phyloP scores from a whole-genome alignment of 768 basidiomycete genomes.

The Thelephora aurantiotincta region DNA sequence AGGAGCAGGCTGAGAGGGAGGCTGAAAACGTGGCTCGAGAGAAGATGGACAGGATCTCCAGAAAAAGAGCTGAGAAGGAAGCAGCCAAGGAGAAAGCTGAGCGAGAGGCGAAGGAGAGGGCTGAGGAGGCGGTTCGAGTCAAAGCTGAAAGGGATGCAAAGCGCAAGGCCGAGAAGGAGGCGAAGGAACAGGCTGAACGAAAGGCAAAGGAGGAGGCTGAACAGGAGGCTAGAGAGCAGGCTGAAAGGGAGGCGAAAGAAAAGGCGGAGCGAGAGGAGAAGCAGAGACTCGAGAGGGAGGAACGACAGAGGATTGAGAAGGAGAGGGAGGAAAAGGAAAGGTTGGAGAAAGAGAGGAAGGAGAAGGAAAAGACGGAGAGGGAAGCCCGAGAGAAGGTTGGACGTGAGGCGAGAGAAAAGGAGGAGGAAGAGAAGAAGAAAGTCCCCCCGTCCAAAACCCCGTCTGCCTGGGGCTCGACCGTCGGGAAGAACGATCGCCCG shows the following conservation, averaged over 20 bases:
- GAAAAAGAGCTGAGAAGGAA: neutral
- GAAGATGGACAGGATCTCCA: neutral
- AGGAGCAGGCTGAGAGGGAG: slow-evolving; percentile 4
- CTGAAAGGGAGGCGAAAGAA: slow-evolving; percentile 9
- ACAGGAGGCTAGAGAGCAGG: slow-evolving; percentile 8
- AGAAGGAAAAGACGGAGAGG: slow-evolving; percentile 6
- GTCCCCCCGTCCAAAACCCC: neutral
- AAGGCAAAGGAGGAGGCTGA: slow-evolving; percentile 8
- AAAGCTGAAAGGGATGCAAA: slow-evolving; percentile 3
- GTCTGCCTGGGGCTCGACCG: too few species aligned
- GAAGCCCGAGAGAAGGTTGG: neutral
- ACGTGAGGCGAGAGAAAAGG: slow-evolving; percentile 5
- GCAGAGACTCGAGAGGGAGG: slow-evolving; percentile 2
- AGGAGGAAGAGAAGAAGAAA: slow-evolving; percentile 5
- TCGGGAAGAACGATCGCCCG: too few species aligned
- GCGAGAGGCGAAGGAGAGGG: slow-evolving; percentile 8
- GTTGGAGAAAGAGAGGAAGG: slow-evolving; percentile 11
- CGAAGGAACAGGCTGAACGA: slow-evolving; percentile 2
- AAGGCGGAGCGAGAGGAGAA: slow-evolving; percentile 7
- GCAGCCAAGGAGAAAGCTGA: slow-evolving; percentile 9
- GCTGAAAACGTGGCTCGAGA: neutral
- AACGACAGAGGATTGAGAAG: slow-evolving; percentile 1
- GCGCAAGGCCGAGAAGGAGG: slow-evolving; percentile 4
- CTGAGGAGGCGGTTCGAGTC: neutral
- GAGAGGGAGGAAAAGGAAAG: slow-evolving; percentile 2